A percentile compares a stretch with the other conserved stretches of the same genome.
phyloP scores from a whole-genome alignment of 2,329 filamentous ascomycete species.

The Teratosphaeria destructans region DNA sequence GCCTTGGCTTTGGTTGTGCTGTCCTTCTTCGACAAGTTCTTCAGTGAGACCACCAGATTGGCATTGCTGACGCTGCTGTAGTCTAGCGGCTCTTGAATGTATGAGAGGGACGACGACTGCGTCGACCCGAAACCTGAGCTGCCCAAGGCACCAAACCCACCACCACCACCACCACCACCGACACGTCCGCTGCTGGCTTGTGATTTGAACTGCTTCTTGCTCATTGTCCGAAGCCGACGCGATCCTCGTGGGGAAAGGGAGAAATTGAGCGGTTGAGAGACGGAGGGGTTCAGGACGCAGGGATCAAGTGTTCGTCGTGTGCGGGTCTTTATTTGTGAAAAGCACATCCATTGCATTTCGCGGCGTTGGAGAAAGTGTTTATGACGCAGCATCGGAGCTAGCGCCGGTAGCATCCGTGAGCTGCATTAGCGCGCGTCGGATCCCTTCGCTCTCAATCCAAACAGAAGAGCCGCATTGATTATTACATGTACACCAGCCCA shows the following conservation, averaged over 20 bases:
- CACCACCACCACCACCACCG: constrained; percentile 28
- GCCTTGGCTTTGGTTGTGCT: constrained; percentile 84
- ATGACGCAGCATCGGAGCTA: not conserved
- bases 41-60: constrained; percentile 79
- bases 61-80: constrained; percentile 67
- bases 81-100: constrained; percentile 76
- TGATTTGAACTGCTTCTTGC: constrained; percentile 50
- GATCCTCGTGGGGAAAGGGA: not conserved
- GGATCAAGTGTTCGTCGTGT: no score
- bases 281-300: no score
- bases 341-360: no score
- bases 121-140: constrained; percentile 35
- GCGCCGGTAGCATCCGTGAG: not conserved
- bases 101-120: constrained; percentile 60
- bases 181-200: constrained; percentile 55
- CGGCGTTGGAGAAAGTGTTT: no score
- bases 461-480: not conserved
- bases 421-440: not conserved
- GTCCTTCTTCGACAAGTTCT: constrained; percentile 88
- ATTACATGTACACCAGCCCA: not conserved
- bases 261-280: not conserved
- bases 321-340: no score
- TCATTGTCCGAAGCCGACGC: constrained; percentile 32
- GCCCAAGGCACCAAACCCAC: constrained; percentile 27
- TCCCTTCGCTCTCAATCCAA: not conserved